Conservation (phyloP, 1,284 basidiomycete species). For the Cutaneotrichosporon sp. region DNA sequence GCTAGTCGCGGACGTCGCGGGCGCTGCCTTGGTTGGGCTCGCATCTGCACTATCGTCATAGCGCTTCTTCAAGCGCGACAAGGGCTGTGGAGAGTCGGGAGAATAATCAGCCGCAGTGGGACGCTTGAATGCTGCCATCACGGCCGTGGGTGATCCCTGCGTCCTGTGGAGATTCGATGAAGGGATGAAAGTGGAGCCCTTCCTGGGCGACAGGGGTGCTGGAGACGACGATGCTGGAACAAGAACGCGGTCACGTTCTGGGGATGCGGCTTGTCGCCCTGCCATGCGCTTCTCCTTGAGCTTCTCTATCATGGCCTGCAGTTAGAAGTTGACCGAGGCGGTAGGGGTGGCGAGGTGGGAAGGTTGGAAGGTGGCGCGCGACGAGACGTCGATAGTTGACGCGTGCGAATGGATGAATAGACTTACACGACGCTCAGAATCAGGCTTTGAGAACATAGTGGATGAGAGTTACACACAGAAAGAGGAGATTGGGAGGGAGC, state of each 20-base stretch:
- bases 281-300: not conserved
- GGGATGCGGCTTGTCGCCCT: not conserved
- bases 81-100: slow-evolving; percentile 21
- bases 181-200: slow-evolving; percentile 2
- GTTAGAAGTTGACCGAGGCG: too few species aligned
- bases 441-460: too few species aligned
- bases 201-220: not conserved
- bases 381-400: too few species aligned
- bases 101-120: slow-evolving; percentile 8
- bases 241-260: slow-evolving; percentile 1
- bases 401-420: too few species aligned
- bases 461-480: too few species aligned
- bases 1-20: too few species aligned
- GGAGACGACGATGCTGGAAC: slow-evolving; percentile 11
- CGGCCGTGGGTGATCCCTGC: not conserved
- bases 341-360: too few species aligned
- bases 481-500: too few species aligned
- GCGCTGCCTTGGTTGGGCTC: slow-evolving; percentile 2
- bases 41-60: slow-evolving; percentile 17
- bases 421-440: too few species aligned
- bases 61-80: slow-evolving; percentile 24
- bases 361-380: too few species aligned
- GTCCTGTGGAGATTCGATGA: slow-evolving; percentile 10
- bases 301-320: not conserved
- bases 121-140: not conserved